Conservation (phyloP, 139 green algal genomes). For the Chlamydomonas sphaeroides region DNA sequence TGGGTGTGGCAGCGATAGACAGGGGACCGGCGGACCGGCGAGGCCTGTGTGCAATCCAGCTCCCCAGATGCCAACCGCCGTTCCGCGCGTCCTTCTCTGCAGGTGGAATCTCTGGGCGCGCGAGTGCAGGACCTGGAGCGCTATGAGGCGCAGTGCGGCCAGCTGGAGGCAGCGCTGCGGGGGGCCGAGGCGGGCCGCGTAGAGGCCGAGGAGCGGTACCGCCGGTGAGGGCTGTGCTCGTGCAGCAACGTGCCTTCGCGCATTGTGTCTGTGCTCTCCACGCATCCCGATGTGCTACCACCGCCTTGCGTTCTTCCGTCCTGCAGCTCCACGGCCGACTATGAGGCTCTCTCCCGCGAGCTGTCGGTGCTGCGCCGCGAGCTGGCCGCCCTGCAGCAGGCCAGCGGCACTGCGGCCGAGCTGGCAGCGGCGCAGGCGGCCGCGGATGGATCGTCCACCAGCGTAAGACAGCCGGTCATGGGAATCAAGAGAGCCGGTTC, state of each 20-base stretch:
- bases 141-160: conserved; percentile 26
- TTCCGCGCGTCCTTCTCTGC: not conserved
- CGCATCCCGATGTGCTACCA: too few relatives aligned
- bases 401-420: not conserved
- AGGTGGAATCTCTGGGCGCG: conserved; percentile 41
- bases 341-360: conserved; percentile 47
- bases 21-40: not conserved
- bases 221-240: too few relatives aligned
- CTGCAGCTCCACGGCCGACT: conserved; percentile 36
- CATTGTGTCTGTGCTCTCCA: too few relatives aligned
- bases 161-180: conserved; percentile 39
- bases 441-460: conserved; percentile 37
- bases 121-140: conserved; percentile 27
- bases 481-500: too few relatives aligned
- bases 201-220: conserved; percentile 42
- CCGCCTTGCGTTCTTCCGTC: too few relatives aligned
- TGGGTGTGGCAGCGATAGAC: too few relatives aligned
- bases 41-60: not conserved
- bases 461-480: conserved; percentile 43
- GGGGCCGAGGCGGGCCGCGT: conserved; percentile 8
- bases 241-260: too few relatives aligned
- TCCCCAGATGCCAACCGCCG: too few relatives aligned
- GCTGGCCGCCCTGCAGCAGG: conserved; percentile 41
- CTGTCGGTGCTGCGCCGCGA: conserved; percentile 43
- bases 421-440: not conserved